Conservation (phyloP, 75 land plant genomes). For the Isoetes taiwanensis region DNA sequence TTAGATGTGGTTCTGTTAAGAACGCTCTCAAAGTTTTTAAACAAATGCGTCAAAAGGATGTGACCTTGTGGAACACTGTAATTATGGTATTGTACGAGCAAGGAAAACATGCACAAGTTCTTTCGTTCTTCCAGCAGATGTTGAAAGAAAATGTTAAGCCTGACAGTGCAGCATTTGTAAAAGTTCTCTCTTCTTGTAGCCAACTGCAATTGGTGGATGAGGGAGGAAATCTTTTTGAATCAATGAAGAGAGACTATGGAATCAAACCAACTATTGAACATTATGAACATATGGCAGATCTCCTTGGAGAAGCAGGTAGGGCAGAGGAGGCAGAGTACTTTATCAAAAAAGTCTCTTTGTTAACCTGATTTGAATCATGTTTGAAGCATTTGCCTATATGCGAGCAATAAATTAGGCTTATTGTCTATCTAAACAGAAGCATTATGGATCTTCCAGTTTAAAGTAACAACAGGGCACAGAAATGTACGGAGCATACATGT, state of each 20-base stretch:
- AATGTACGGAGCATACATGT: too few species aligned
- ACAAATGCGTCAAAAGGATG: too few species aligned
- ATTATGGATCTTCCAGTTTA: too few species aligned
- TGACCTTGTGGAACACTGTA: too few species aligned
- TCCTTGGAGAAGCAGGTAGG: slow-evolving; percentile 10
- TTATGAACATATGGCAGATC: slow-evolving; percentile 12
- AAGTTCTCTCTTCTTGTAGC: slow-evolving; percentile 9
- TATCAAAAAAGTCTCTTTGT: slow-evolving; percentile 7
- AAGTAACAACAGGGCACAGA: too few species aligned
- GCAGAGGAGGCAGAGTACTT: slow-evolving; percentile 8
- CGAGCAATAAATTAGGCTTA: too few species aligned
- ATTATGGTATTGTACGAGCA: too few species aligned
- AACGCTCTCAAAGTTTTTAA: too few species aligned
- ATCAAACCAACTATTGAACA: slow-evolving; percentile 10
- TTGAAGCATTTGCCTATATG: too few species aligned
- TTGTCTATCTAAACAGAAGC: too few species aligned
- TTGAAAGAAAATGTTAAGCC: not conserved
- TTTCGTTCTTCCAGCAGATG: slow-evolving; percentile 10
- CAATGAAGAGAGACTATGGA: slow-evolving; percentile 8
- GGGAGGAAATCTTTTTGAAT: slow-evolving; percentile 7
- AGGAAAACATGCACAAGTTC: slow-evolving; percentile 1
- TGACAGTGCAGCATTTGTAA: slow-evolving; percentile 9
- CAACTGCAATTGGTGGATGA: slow-evolving; percentile 8
- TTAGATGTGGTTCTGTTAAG: too few species aligned
- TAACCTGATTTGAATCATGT: too few species aligned